Percentiles rank a stretch among this genome's conserved stretches.
These are phyloP conservation scores for Cephalotrichum gorgonifer DNA, from an alignment of 2,329 filamentous ascomycete genomes.

Conservation along the genomic window DNA sequence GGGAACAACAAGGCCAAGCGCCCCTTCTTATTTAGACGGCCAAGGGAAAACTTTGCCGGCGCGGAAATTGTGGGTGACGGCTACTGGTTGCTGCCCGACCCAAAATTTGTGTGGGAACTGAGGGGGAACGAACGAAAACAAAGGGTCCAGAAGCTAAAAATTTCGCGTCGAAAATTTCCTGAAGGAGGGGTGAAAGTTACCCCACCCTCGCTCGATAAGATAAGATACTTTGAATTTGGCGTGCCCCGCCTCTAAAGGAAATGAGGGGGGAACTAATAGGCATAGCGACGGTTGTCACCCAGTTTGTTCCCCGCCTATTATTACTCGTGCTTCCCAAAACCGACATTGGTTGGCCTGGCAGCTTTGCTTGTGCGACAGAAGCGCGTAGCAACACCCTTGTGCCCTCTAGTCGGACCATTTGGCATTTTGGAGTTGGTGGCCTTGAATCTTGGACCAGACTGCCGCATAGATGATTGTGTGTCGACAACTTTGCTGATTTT, in stretches of 20 bases:
- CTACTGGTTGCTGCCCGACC: constrained; percentile 5
- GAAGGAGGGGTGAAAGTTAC: background rate
- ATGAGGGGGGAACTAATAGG: background rate
- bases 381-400: background rate
- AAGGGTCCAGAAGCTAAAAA: background rate
- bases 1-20: background rate
- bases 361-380: background rate
- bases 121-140: constrained; percentile 1
- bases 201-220: constrained; percentile 5
- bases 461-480: no score
- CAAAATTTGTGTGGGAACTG: constrained; percentile 3
- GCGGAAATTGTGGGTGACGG: background rate
- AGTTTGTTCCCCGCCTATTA: background rate
- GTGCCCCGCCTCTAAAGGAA: constrained; percentile 1
- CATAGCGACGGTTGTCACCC: background rate
- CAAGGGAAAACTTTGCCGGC: constrained; percentile 1
- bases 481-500: background rate
- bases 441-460: background rate
- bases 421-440: background rate
- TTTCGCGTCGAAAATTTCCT: constrained; percentile 6
- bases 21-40: background rate
- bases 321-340: background rate
- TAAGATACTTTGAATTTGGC: background rate
- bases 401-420: background rate
- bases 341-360: background rate